Conservation (phyloP, 2,329 filamentous ascomycete genomes). For the Fusarium sp. region DNA sequence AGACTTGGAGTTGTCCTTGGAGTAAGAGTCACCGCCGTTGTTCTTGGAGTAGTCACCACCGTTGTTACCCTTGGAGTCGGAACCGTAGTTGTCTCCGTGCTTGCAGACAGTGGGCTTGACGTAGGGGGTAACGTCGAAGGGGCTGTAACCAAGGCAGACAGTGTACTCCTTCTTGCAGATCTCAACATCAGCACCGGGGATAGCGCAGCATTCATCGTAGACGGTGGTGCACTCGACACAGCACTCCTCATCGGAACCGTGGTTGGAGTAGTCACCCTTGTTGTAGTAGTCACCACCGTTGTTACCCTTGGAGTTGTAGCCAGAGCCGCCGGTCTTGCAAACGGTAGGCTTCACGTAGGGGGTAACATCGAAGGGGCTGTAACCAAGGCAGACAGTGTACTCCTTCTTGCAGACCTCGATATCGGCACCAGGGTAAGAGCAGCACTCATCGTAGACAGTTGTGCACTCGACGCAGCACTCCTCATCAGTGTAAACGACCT, state of each 20-base stretch:
- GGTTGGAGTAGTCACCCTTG: not conserved
- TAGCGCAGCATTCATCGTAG: slow-evolving; percentile 25
- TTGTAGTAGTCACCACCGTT: not conserved
- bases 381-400: slow-evolving; percentile 28
- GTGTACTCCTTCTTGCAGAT: slow-evolving; percentile 24
- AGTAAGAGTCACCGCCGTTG: not conserved
- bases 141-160: slow-evolving; percentile 28
- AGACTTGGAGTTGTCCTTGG: not conserved
- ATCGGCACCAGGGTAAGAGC: slow-evolving; percentile 5
- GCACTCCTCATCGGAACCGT: slow-evolving; percentile 17
- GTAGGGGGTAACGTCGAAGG: slow-evolving; percentile 8
- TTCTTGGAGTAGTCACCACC: not conserved
- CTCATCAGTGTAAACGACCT: slow-evolving; percentile 8
- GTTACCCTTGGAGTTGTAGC: not conserved
- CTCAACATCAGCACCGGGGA: not conserved
- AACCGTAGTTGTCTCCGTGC: not conserved
- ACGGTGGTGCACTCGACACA: slow-evolving; percentile 25
- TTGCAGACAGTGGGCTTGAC: slow-evolving; percentile 30
- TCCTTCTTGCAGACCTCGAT: slow-evolving; percentile 23
- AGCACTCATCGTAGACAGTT: slow-evolving; percentile 30
- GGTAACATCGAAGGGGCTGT: slow-evolving; percentile 18
- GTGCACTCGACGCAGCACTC: slow-evolving; percentile 32
- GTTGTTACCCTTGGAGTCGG: not conserved
- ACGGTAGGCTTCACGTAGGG: slow-evolving; percentile 33
- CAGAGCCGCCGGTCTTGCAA: slow-evolving; percentile 25